Evolutionary conservation across 805 yeast genomes (phyloP).

Genomic region (Starmerella stigmatis): DNA sequence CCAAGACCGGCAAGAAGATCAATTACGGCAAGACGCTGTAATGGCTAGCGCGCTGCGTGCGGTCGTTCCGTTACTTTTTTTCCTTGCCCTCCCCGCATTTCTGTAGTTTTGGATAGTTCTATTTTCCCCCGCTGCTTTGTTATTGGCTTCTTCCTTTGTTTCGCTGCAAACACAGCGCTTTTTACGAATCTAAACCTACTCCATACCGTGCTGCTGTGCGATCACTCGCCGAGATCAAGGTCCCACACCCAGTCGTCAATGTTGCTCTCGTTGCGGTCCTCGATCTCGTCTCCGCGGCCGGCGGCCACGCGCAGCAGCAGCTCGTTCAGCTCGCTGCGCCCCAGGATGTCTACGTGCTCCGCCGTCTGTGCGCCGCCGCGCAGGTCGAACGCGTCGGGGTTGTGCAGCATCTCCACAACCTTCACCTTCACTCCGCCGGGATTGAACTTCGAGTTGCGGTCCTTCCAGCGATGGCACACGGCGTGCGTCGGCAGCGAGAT

Average conservation of each 20-base stretch:
- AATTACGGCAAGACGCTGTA: conserved; percentile 44
- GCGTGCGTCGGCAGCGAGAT: conserved; percentile 76
- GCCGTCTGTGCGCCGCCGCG: conserved; percentile 97
- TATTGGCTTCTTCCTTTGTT: too few relatives aligned
- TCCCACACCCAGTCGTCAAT: conserved; percentile 51
- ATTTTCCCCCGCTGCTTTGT: too few relatives aligned
- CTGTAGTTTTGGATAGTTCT: not conserved
- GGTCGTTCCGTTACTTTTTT: not conserved
- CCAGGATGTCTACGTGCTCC: conserved; percentile 93
- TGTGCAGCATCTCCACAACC: conserved; percentile 82
- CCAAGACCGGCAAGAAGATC: conserved; percentile 85
- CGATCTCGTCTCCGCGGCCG: conserved; percentile 63
- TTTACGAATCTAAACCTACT: too few relatives aligned
- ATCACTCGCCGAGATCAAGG: conserved; percentile 38
- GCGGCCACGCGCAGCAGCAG: conserved; percentile 68
- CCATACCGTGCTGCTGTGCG: too few relatives aligned
- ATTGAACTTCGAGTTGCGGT: conserved; percentile 50
- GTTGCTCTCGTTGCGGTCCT: conserved; percentile 48
- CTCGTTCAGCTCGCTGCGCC: conserved; percentile 87
- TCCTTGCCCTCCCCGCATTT: not conserved
- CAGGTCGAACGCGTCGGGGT: conserved; percentile 86
- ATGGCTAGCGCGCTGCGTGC: not conserved
- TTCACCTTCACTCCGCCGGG: conserved; percentile 68
- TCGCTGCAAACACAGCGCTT: not conserved
- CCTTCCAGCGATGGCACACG: conserved; percentile 87